Evolutionary conservation across 441 rosid species (phyloP).

Genomic region (Metrosideros polymorpha): DNA sequence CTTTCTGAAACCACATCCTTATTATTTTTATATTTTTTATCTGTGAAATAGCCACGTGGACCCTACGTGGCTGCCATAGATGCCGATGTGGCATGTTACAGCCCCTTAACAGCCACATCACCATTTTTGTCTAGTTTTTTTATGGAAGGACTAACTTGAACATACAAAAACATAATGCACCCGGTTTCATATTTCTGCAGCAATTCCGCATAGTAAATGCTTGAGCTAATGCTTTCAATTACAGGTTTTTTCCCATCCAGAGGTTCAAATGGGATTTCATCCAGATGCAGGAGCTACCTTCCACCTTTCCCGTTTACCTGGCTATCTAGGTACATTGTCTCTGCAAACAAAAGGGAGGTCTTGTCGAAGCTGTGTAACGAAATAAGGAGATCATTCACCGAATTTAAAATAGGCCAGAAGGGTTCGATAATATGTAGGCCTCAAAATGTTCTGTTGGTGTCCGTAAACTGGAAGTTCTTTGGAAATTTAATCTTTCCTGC

Average conservation of each 20-base stretch:
- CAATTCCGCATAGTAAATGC: not conserved
- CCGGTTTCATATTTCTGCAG: not conserved
- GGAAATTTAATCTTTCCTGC: fast-evolving
- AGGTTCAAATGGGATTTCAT: slow-evolving; percentile 86
- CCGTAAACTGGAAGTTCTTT: not conserved
- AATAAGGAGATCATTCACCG: not conserved
- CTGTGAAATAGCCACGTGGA: not conserved
- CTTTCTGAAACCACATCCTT: not conserved
- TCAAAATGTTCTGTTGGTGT: not conserved
- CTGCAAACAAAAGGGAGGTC: not conserved
- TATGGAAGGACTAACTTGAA: not conserved
- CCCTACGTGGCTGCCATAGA: not conserved
- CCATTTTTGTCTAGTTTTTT: not conserved
- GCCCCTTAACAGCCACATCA: not conserved
- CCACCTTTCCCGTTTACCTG: slow-evolving; percentile 87
- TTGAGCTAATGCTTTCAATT: not conserved
- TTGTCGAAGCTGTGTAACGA: not conserved
- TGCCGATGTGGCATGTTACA: not conserved
- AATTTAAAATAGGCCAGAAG: not conserved
- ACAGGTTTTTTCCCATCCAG: slow-evolving; percentile 79
- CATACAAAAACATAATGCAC: not conserved
- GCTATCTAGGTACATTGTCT: slow-evolving; percentile 53
- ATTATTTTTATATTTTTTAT: not conserved
- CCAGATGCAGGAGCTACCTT: slow-evolving; percentile 95
- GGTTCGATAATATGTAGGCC: not conserved